phyloP scores from a whole-genome alignment of 2,329 filamentous ascomycete species.

The Fusarium abutilonis region DNA sequence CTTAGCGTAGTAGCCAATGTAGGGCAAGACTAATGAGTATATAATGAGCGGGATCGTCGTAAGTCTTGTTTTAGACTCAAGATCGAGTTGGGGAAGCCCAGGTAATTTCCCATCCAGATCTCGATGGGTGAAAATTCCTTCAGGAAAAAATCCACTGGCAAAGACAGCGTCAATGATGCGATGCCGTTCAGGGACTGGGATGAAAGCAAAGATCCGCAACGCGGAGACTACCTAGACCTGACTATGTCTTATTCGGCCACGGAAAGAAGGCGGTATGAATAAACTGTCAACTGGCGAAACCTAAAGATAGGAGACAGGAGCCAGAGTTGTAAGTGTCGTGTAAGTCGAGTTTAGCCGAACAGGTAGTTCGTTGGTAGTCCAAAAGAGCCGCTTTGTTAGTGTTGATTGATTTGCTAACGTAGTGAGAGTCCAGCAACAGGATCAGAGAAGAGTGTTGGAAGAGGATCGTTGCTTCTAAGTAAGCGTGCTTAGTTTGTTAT shows the following conservation, averaged over 20 bases:
- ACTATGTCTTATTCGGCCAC: constrained; percentile 37
- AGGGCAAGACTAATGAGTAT: constrained; percentile 18
- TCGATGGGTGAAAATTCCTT: constrained; percentile 40
- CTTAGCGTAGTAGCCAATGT: constrained; percentile 2
- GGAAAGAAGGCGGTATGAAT: constrained; percentile 35
- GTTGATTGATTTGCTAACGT: constrained; percentile 18
- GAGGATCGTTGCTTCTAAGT: not conserved
- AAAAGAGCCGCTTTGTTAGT: constrained; percentile 33
- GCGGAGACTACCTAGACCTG: constrained; percentile 40
- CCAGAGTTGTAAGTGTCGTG: constrained; percentile 34
- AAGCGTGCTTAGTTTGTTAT: constrained; percentile 1
- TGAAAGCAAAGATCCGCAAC: constrained; percentile 38
- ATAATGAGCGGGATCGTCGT: constrained; percentile 11
- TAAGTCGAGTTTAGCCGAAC: constrained; percentile 39
- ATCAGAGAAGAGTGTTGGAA: constrained; percentile 2
- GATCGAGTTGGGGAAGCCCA: constrained; percentile 23
- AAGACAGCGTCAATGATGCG: constrained; percentile 36
- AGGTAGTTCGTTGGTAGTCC: constrained; percentile 18
- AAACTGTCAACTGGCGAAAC: constrained; percentile 30
- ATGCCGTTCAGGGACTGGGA: constrained; percentile 43
- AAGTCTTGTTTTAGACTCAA: constrained; percentile 29
- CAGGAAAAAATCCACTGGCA: constrained; percentile 34
- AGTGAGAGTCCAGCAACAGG: constrained; percentile 8
- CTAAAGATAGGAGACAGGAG: constrained; percentile 2
- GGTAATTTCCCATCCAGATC: constrained; percentile 28